Evolutionary conservation across 23 red algal genomes (phyloP), one percentile per base, ranked within the genome.

Genomic region (Gracilaria vermiculophylla): DNA sequence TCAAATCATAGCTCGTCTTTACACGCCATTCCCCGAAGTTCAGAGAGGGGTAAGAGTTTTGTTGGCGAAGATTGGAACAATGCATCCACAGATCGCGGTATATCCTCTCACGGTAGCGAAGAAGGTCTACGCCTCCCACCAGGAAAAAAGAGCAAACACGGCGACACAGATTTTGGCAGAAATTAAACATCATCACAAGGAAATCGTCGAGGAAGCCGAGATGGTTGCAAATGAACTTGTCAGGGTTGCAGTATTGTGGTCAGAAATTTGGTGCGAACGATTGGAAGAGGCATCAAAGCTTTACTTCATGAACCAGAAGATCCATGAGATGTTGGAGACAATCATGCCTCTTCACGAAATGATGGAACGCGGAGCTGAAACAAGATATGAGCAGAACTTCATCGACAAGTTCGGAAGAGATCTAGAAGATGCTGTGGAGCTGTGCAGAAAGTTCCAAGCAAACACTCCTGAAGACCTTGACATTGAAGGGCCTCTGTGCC

Each of bases 1-100:
- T 27, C 97, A 99, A 86, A 95, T 99, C 52, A 93, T 99, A 61
- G 97, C 97, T 45, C 93, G 97, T 1, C 83, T 99, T 40, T 87
- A 99, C 56, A 80, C 97, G 25, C 97, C 92, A 50, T 79, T 78
- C 35, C 42, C 54, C 47, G 49, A 87, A 41, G 97, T 99, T 36
- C 88, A 89, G 24, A 50, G 76, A 35, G 94, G 93, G 40, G 85
- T 99, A 45, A 78, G 78, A 74, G 48, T 80, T 53, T 81, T 99
- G 24, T 69, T 99, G 9, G 78, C 94, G 29, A 54, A 77, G 47
- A 94, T 99, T 32, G 97, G 97, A 21, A 62, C 80, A 42, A 78
- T 86, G 19, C 97, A 99, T 95, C 97, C 97, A 1, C 97, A 99
- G 51, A 84, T 91, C 20, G 82, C 94, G 0, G 92, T 99, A 1